phyloP scores from a whole-genome alignment of 805 yeast species.

The Schwanniomyces occidentalis region DNA sequence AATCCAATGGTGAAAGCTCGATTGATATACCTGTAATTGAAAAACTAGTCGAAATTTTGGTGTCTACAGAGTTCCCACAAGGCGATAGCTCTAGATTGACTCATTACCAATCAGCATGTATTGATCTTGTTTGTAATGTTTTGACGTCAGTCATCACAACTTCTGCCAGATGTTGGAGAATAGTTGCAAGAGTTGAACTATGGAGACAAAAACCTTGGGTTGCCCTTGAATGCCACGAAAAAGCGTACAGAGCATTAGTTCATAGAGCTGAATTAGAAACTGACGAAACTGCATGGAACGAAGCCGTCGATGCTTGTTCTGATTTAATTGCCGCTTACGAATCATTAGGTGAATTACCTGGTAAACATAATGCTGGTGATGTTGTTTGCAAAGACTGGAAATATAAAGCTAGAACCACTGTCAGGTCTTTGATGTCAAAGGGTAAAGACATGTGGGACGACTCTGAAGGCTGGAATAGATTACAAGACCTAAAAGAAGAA shows the following conservation, averaged over 20 bases:
- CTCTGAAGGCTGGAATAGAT: constrained; percentile 70
- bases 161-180: constrained; percentile 72
- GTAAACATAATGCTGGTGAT: constrained; percentile 76
- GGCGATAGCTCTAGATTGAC: constrained; percentile 41
- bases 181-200: constrained; percentile 79
- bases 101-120: constrained; percentile 66
- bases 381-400: constrained; percentile 92
- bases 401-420: constrained; percentile 71
- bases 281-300: constrained; percentile 67
- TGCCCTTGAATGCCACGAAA: constrained; percentile 81
- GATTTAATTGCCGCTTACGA: constrained; percentile 86
- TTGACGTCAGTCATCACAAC: constrained; percentile 72
- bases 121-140: constrained; percentile 67
- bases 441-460: constrained; percentile 82
- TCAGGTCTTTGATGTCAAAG: constrained; percentile 74
- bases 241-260: constrained; percentile 74
- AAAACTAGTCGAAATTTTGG: constrained; percentile 65
- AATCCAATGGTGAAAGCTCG: constrained; percentile 58
- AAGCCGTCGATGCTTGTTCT: constrained; percentile 73
- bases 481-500: constrained; percentile 53
- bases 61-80: constrained; percentile 49
- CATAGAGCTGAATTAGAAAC: constrained; percentile 64
- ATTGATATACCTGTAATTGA: constrained; percentile 78
- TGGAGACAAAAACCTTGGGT: constrained; percentile 91
- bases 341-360: constrained; percentile 81